These are phyloP conservation scores for Akanthomyces uredinophilus DNA, from an alignment of 2,329 filamentous ascomycete genomes.

Conservation along the genomic window DNA sequence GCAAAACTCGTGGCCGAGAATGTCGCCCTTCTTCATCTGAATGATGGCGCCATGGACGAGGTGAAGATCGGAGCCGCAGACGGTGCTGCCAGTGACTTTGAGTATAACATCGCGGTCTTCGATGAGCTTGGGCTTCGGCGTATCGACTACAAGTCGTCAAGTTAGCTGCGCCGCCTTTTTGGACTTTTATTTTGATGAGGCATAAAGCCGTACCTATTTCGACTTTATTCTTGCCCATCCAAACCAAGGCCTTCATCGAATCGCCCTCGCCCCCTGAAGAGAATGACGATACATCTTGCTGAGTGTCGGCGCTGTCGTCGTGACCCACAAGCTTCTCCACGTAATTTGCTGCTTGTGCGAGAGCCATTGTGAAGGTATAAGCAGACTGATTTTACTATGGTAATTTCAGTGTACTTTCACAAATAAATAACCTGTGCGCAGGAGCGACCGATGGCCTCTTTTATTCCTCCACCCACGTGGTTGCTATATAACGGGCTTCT, in stretches of 20 bases:
- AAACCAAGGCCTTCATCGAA: conserved; percentile 75
- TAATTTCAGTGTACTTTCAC: not conserved
- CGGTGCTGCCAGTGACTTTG: conserved; percentile 62
- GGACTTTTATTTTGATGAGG: not conserved
- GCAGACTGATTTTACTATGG: not conserved
- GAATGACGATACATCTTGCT: conserved; percentile 56
- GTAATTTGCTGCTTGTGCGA: conserved; percentile 61
- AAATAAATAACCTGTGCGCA: too few species aligned
- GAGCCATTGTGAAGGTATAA: conserved; percentile 38
- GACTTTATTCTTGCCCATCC: conserved; percentile 78
- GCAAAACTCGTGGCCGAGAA: conserved; percentile 60
- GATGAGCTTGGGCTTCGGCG: conserved; percentile 65
- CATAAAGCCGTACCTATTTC: conserved; percentile 45
- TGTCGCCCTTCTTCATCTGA: conserved; percentile 59
- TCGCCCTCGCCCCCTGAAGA: conserved; percentile 54
- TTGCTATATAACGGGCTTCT: not conserved
- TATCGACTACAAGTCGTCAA: conserved; percentile 42
- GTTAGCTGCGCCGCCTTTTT: not conserved
- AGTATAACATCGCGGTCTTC: conserved; percentile 74
- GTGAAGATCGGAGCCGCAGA: conserved; percentile 56
- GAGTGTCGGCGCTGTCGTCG: conserved; percentile 55
- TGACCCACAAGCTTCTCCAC: conserved; percentile 66
- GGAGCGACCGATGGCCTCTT: not conserved
- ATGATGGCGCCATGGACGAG: conserved; percentile 52
- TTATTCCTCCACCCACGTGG: not conserved